Evolutionary conservation across 495 filamentous ascomycete genomes (phyloP), one percentile per base, ranked within the genome.

Genomic region (Penicillium tannophilum): DNA sequence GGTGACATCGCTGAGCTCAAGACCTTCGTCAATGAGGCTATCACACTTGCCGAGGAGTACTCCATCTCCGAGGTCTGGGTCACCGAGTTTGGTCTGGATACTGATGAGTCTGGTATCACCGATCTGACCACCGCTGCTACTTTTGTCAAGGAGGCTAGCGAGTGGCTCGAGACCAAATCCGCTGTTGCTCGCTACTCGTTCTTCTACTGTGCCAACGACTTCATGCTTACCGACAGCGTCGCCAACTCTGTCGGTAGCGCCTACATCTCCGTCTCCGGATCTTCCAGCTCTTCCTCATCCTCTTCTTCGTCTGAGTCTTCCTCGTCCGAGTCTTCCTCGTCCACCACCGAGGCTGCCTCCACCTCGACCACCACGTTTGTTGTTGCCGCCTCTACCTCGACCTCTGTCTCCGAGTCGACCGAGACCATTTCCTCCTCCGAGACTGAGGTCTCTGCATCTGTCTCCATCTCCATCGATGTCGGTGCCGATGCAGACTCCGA

Each of bases 151-250:
- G 62, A 73, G 1, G 76, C 86, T 46, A 68, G 88, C 36, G 66
- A 79, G 6, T 83, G 80, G 73, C 67, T 93, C 56, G 89, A 93
- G 66, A 69, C 58, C 56, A 74, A 84, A 49, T 46, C 73, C 44
- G 84, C 73, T 52, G 80, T 91, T 31, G 75, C 86, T 73, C 73
- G 84, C 20, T 92, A 91, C 72, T 69, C 86, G 6, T 91, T 88
- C 79, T 92, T 90, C 45, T 39, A 41, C 20, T 52, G 47, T 19
- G 51, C 48, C 12, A 36, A 64, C 12, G 58, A 47, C 26, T 56
- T 39, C 31, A 33, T 63, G 46, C 31, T 56, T 23, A 61, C 36
- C 9, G 57, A 54, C 35, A 36, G 26, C 26, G 33, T 49, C 19
- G 44, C 56, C 33, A 63, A 54, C 52, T 19, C 31, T 14, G 42